Percentiles rank a stretch among this genome's conserved stretches.
These are phyloP conservation scores for Chaetomidium leptoderma DNA, from an alignment of 495 filamentous ascomycete species.

Conservation along the genomic window DNA sequence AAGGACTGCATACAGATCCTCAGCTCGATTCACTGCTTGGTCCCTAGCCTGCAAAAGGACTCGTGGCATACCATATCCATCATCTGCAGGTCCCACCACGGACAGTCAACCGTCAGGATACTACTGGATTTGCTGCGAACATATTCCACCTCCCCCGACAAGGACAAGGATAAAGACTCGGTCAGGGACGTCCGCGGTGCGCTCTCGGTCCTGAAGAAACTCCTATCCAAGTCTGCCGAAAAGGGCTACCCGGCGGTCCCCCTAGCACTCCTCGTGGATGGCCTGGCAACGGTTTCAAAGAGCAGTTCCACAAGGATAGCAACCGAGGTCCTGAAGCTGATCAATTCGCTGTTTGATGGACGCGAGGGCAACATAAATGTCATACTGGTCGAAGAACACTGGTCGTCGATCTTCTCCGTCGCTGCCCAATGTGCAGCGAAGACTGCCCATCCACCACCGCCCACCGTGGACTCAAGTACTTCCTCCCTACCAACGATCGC, in stretches of 20 bases:
- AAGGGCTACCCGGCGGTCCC: slow-evolving; percentile 61
- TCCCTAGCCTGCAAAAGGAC: slow-evolving; percentile 62
- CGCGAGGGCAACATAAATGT: slow-evolving; percentile 39
- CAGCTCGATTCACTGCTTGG: slow-evolving; percentile 74
- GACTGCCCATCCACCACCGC: slow-evolving; percentile 29
- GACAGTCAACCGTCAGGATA: slow-evolving; percentile 61
- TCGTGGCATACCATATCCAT: slow-evolving; percentile 74
- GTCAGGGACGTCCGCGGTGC: slow-evolving; percentile 61
- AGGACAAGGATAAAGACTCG: slow-evolving; percentile 49
- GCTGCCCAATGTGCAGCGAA: slow-evolving; percentile 43
- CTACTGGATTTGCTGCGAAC: slow-evolving; percentile 60
- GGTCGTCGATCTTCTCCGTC: slow-evolving; percentile 48
- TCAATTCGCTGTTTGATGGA: slow-evolving; percentile 48
- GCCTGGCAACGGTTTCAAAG: slow-evolving; percentile 55
- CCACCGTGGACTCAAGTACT: slow-evolving; percentile 8
- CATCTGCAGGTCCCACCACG: slow-evolving; percentile 74
- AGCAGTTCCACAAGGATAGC: slow-evolving; percentile 46
- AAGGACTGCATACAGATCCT: slow-evolving; percentile 70
- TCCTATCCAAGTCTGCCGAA: slow-evolving; percentile 53
- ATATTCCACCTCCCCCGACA: slow-evolving; percentile 43
- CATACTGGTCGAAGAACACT: slow-evolving; percentile 51
- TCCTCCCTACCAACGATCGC: slow-evolving; percentile 6
- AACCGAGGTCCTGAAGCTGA: slow-evolving; percentile 53
- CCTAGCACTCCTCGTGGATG: slow-evolving; percentile 53
- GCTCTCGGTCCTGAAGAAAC: slow-evolving; percentile 63